Evolutionary conservation across 1,284 basidiomycete species (phyloP).

Genomic region (Phylloporus sp.): DNA sequence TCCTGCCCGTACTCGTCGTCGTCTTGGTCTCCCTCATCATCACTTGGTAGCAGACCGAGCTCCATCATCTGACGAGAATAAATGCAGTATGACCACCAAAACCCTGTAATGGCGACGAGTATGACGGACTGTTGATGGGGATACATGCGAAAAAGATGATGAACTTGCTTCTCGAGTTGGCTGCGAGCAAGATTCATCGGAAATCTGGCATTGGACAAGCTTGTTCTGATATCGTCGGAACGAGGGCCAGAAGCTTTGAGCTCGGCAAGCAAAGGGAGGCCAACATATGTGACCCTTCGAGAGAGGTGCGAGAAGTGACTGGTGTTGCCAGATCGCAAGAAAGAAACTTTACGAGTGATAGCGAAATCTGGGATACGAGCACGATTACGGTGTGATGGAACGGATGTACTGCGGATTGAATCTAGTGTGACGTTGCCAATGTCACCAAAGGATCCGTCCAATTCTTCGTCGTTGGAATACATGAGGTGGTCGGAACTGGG

Average conservation of each 20-base stretch:
- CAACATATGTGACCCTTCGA: background rate
- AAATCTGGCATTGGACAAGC: background rate
- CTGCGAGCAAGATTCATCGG: background rate
- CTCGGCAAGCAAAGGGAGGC: background rate
- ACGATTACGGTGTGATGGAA: background rate
- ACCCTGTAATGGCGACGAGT: background rate
- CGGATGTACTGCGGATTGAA: too few species aligned
- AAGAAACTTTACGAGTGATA: background rate
- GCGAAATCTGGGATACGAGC: background rate
- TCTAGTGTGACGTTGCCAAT: too few species aligned
- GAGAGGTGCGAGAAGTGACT: background rate
- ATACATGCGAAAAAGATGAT: background rate
- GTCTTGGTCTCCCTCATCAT: too few species aligned
- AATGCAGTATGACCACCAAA: background rate
- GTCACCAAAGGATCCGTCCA: too few species aligned
- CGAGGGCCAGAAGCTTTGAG: background rate
- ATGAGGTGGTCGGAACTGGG: too few species aligned
- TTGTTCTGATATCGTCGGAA: background rate
- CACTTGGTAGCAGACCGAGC: background rate
- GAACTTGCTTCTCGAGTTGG: background rate
- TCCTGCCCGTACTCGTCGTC: too few species aligned
- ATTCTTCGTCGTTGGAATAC: background rate
- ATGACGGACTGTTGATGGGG: background rate
- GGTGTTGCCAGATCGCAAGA: background rate
- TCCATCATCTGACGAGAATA: background rate